Evolutionary conservation across 129 eudicot genomes (phyloP), one percentile per base, ranked within the genome.

Genomic region (Deinandra increscens): DNA sequence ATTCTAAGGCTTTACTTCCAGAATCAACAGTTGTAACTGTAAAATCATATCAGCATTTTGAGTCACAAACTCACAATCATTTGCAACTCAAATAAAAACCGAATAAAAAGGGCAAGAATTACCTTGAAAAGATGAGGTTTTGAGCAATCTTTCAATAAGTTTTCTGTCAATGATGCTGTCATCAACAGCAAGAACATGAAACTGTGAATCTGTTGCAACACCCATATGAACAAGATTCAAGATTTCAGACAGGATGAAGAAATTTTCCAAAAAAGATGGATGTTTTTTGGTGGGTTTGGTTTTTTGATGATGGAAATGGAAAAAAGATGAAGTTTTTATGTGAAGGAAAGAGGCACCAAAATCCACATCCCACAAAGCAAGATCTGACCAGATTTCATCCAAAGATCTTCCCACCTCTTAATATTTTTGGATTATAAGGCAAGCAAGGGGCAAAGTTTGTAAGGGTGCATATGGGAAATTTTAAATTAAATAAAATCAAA

Each of bases 161-260:
- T 91, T 91, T 78, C 97, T 84, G 67, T 91, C 97, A 43, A 91
- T 80, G 78, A 91, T 69, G 78, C 95, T 91, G 60, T 91, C 96
- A 91, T 91, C 97, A 79, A 91, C 96, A 60, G 96, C 97, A 56
- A 91, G 81, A 20, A 91, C 96, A 84, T 88, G 97, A 77, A 91
- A 91, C 83, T 88, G 85, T 5, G 96, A 75, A 31, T 88, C 96
- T 68, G 78, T 77, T 19, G 86, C 84, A 78, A 87, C 84, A 39
- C 86, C 92, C 97, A 91, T 87, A 38, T 36, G 53, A 65, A 46
- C 67, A 58, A 77, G 70, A 75, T 75, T 67, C 70, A 51, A 72
- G 50, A 44, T 54, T 46, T 37, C 45, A 50, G 61, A 38, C 17
- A 38, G 29, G 33, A 58, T 23, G 55, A 75, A 48, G 38, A 38